Evolutionary conservation across 2,329 filamentous ascomycete genomes (phyloP), one percentile per base, ranked within the genome.

Genomic region (Biscogniauxia sp.): DNA sequence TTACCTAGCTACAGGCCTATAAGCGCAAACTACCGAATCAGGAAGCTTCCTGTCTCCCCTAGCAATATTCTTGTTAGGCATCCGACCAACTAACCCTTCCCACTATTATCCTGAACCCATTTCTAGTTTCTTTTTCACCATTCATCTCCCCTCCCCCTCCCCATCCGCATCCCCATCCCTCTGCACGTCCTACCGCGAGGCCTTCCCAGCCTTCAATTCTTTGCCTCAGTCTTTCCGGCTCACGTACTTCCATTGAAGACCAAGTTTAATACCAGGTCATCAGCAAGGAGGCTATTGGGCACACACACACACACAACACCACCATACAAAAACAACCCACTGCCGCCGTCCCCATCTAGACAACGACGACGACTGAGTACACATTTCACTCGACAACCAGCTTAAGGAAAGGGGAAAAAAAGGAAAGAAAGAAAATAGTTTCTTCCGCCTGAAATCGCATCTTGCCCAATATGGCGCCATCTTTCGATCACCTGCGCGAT

Each of bases 401-500:
- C 5, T 23, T 23, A 23, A 23, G 23, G 23, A 23, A 23, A 23
- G n/a, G n/a, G n/a, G 23, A 23, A 23, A 32, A 32, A 2, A 8
- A 32, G 6, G 28, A 32, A 32, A 32, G 28, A 32, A 32, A 32
- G 4, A 32, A 8, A 32, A 32, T 56, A 52, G 20, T 32, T 32
- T 51, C 37, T 20, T 54, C 59, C 53, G 37, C 32, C 60, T 17
- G 23, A 55, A 32, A 49, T 56, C 41, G 59, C 56, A 57, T 53
- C 49, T 59, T 59, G 62, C 63, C 80, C 82, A 93, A 78, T 80
- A 97, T 97, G 93, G 92, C 94, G 79, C 90, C 91, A 70, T 93
- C 92, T 76, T 98, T 96, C 79, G 92, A 97, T 75, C 91, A 93
- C 73, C 84, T 98, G 75, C 90, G 90, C 78, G 93, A 97, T 78